Evolutionary conservation across 441 rosid genomes (phyloP).

Genomic region (Monsonia emarginata): DNA sequence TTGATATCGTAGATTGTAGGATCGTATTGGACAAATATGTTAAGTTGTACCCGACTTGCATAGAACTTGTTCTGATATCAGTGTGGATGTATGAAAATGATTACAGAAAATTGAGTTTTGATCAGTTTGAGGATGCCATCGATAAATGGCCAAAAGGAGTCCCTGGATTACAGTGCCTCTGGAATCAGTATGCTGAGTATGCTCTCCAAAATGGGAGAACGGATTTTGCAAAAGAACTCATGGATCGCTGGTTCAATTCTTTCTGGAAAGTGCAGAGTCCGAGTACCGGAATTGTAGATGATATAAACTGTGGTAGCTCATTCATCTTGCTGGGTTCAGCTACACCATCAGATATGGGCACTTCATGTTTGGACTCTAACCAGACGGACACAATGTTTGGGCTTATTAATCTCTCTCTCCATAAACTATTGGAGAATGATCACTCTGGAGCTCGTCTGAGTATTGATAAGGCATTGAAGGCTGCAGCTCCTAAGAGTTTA

Average conservation of each 20-base stretch:
- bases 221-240: conserved; percentile 45
- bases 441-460: conserved; percentile 38
- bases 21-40: conserved; percentile 44
- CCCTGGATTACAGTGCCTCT: conserved; percentile 63
- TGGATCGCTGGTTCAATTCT: conserved; percentile 53
- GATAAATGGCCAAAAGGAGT: conserved; percentile 52
- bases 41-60: conserved; percentile 49
- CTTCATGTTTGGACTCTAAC: conserved; percentile 19
- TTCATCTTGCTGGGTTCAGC: conserved; percentile 19
- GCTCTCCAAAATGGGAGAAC: conserved; percentile 43
- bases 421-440: conserved; percentile 47
- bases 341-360: conserved; percentile 27
- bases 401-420: conserved; percentile 62
- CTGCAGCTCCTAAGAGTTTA: conserved; percentile 35
- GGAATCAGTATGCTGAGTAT: conserved; percentile 84
- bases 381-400: conserved; percentile 59
- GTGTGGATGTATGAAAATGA: conserved; percentile 38
- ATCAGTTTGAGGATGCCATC: conserved; percentile 64
- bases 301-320: conserved; percentile 16
- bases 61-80: conserved; percentile 56
- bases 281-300: conserved; percentile 24
- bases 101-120: conserved; percentile 24
- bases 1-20: conserved; percentile 39
- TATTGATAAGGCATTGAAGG: conserved; percentile 50
- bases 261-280: conserved; percentile 31